phyloP scores from a whole-genome alignment of 2,329 filamentous ascomycete species.

The Nemania sp. region DNA sequence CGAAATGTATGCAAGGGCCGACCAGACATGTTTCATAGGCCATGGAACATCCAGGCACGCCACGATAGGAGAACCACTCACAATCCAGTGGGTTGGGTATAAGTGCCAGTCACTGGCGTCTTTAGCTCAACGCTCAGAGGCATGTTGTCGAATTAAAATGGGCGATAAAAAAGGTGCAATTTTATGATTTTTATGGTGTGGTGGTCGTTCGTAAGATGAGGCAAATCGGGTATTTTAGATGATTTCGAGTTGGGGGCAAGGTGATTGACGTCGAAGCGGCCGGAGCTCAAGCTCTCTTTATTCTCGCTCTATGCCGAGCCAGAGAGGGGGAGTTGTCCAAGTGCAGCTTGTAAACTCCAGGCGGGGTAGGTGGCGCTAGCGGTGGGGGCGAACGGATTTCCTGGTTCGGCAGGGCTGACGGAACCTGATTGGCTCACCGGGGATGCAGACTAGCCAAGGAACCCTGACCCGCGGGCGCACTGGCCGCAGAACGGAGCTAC shows the following conservation, averaged over 20 bases:
- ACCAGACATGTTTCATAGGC: background rate
- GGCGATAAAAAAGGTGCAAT: background rate
- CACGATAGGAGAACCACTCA: slow-evolving; percentile 44
- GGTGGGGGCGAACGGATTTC: slow-evolving; percentile 8
- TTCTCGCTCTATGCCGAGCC: background rate
- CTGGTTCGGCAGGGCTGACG: slow-evolving; percentile 8
- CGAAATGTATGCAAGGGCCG: background rate
- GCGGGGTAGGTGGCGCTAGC: slow-evolving; percentile 19
- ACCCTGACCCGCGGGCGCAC: too few relatives aligned
- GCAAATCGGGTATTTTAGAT: background rate
- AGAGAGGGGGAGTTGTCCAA: slow-evolving; percentile 2
- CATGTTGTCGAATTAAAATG: slow-evolving; percentile 41
- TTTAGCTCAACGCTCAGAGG: slow-evolving; percentile 63
- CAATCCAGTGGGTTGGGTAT: slow-evolving; percentile 64
- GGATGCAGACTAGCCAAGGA: background rate
- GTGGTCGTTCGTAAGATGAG: too few relatives aligned
- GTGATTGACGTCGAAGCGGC: background rate
- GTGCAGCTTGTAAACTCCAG: background rate
- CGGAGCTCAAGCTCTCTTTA: slow-evolving; percentile 22
- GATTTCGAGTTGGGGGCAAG: background rate
- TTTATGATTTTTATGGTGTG: too few relatives aligned
- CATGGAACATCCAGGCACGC: too few relatives aligned
- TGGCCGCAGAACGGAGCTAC: slow-evolving; percentile 22
- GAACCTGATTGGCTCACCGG: slow-evolving; percentile 9
- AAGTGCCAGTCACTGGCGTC: slow-evolving; percentile 66